phyloP scores from a whole-genome alignment of 768 basidiomycete genomes.

The Tricholomella constricta region DNA sequence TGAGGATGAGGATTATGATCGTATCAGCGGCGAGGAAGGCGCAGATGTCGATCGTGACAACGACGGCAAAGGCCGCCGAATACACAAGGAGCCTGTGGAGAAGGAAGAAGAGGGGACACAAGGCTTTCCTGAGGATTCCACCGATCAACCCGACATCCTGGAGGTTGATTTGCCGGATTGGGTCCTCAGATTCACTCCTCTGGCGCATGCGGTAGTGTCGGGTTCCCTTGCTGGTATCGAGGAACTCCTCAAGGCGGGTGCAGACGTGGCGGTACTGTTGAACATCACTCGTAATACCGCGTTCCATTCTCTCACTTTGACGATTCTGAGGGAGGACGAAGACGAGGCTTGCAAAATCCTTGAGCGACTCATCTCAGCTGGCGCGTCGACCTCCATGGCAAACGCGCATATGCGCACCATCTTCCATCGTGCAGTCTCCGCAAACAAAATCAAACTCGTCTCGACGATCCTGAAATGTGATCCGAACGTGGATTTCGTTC shows the following conservation, averaged over 20 bases:
- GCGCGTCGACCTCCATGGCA: slow-evolving; percentile 44
- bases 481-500: slow-evolving; percentile 37
- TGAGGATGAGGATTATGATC: slow-evolving; percentile 16
- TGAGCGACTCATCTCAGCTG: slow-evolving; percentile 40
- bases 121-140: slow-evolving; percentile 50
- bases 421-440: slow-evolving; percentile 40
- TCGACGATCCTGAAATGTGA: slow-evolving; percentile 43
- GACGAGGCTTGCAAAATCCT: slow-evolving; percentile 41
- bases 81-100: slow-evolving; percentile 1
- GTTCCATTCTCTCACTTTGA: slow-evolving; percentile 42
- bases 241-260: slow-evolving; percentile 46
- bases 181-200: slow-evolving; percentile 57
- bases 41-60: neutral
- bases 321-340: slow-evolving; percentile 42
- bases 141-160: slow-evolving; percentile 55
- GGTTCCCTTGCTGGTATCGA: slow-evolving; percentile 48
- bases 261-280: slow-evolving; percentile 45
- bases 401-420: slow-evolving; percentile 39
- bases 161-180: slow-evolving; percentile 56
- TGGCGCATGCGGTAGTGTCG: slow-evolving; percentile 52
- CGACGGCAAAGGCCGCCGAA: neutral
- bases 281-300: slow-evolving; percentile 17
- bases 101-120: slow-evolving; percentile 24
- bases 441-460: slow-evolving; percentile 39
- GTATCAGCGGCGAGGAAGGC: neutral